Conservation (phyloP, 257 asterid species). For the Agastache rugosa region DNA sequence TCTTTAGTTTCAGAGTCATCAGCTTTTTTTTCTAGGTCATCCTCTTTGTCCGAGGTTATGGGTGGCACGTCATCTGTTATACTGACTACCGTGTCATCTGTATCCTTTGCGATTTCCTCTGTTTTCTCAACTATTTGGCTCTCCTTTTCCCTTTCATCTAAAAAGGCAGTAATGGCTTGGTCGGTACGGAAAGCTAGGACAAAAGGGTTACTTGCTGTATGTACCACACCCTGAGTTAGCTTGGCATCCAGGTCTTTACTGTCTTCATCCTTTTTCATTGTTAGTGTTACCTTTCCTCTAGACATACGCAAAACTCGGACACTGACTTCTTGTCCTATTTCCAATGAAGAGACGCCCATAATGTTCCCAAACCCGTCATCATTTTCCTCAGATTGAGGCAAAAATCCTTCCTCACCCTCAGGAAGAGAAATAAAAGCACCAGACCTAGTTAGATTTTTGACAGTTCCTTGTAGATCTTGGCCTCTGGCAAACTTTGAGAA, state of each 20-base stretch:
- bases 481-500: constrained; percentile 74
- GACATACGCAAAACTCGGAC: constrained; percentile 83
- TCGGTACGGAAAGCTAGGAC: constrained; percentile 73
- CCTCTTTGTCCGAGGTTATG: constrained; percentile 41
- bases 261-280: constrained; percentile 86
- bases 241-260: constrained; percentile 59
- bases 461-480: constrained; percentile 88
- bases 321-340: constrained; percentile 82
- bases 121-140: constrained; percentile 43
- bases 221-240: constrained; percentile 63
- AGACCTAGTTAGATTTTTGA: constrained; percentile 72
- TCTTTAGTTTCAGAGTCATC: constrained; percentile 36
- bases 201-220: constrained; percentile 85
- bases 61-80: constrained; percentile 29
- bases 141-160: constrained; percentile 67
- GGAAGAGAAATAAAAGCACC: constrained; percentile 95
- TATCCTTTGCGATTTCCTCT: constrained; percentile 38
- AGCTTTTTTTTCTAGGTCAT: constrained; percentile 33
- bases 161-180: constrained; percentile 69
- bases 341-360: constrained; percentile 75
- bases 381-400: constrained; percentile 79
- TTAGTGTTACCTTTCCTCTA: constrained; percentile 83
- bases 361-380: constrained; percentile 65
- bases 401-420: constrained; percentile 96
- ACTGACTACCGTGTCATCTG: constrained; percentile 14